A percentile compares a stretch with the other conserved stretches of the same genome.
Evolutionary conservation across 257 asterid species (phyloP).

Genomic region (Forsythia suspensa): DNA sequence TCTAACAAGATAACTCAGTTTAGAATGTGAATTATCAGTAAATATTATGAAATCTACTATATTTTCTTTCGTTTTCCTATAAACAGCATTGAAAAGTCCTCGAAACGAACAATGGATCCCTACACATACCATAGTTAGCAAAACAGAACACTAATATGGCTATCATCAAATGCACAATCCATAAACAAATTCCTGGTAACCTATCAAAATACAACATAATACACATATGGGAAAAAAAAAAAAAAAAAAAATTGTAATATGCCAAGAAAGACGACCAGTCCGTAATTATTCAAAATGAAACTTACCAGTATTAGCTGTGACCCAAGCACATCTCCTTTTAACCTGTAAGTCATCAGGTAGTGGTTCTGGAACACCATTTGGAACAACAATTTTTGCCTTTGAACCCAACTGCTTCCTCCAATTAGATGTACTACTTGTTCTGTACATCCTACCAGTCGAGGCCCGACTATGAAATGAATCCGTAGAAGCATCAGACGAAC

Average conservation of each 20-base stretch:
- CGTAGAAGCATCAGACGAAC: constrained; percentile 42
- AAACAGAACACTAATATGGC: neutral
- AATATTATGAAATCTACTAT: neutral
- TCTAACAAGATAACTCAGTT: too few species aligned
- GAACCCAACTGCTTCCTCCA: constrained; percentile 35
- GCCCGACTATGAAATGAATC: constrained; percentile 40
- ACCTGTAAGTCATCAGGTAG: constrained; percentile 20
- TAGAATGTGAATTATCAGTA: neutral
- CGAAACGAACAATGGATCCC: too few species aligned
- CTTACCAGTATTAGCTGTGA: constrained; percentile 37
- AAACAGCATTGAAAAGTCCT: neutral
- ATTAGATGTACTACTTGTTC: constrained; percentile 18
- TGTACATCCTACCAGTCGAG: constrained; percentile 37
- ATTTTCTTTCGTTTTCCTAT: neutral
- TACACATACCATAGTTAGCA: neutral
- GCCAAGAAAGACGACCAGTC: neutral
- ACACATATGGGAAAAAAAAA: neutral
- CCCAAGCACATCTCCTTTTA: constrained; percentile 42
- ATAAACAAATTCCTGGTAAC: neutral
- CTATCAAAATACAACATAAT: neutral
- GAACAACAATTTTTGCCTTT: constrained; percentile 23
- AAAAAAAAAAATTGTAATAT: neutral
- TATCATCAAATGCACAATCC: neutral
- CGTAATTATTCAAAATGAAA: neutral
- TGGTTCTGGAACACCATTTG: constrained; percentile 25